A percentile compares a stretch with the other conserved stretches of the same genome.
Conservation (phyloP, 306 rosid species). For the Rosa multiflora region DNA sequence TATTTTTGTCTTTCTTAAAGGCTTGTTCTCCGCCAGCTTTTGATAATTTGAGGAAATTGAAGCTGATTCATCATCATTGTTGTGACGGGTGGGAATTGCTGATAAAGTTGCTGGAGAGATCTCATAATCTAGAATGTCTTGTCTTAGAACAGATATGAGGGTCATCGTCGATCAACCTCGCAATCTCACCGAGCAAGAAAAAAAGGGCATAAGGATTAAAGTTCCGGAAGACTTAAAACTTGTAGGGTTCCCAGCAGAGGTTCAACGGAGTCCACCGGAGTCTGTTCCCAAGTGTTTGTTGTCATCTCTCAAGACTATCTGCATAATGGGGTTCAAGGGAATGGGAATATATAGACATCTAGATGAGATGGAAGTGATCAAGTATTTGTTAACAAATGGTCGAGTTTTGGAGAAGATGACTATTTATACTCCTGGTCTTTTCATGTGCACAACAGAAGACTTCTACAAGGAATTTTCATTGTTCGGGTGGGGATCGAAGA, state of each 20-base stretch:
- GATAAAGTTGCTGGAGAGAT: not conserved
- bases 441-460: not conserved
- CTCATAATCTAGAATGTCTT: not conserved
- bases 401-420: not conserved
- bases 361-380: not conserved
- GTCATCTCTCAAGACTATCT: not conserved
- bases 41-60: too few relatives aligned
- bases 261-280: not conserved
- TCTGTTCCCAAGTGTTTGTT: not conserved
- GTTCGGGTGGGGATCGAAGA: not conserved
- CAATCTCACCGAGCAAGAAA: too few relatives aligned
- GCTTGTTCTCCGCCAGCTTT: too few relatives aligned
- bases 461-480: not conserved
- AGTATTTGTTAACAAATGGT: conserved; percentile 4
- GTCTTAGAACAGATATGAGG: too few relatives aligned
- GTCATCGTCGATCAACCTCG: too few relatives aligned
- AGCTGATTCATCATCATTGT: too few relatives aligned
- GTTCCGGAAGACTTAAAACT: too few relatives aligned
- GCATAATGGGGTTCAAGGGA: not conserved
- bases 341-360: not conserved
- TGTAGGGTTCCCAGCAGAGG: too few relatives aligned
- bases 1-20: too few relatives aligned
- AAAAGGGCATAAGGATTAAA: too few relatives aligned
- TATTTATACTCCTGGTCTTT: not conserved
- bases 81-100: not conserved